These are phyloP conservation scores for Sporothrix mexicana DNA, from an alignment of 2,329 filamentous ascomycete species.

Conservation along the genomic window DNA sequence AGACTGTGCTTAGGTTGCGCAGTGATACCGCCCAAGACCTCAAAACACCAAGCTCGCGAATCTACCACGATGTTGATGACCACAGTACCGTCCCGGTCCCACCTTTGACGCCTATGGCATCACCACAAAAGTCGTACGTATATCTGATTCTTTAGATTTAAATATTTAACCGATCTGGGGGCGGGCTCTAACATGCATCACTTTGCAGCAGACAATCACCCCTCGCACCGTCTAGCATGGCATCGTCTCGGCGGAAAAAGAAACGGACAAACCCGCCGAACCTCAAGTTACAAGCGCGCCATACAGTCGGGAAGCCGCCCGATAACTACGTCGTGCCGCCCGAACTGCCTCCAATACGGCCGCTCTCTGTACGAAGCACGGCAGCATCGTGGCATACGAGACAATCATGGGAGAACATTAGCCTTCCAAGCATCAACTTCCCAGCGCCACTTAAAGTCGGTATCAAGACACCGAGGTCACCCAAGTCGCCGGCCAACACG, in stretches of 20 bases:
- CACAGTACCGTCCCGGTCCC: not conserved
- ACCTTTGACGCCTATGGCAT: conserved; percentile 19
- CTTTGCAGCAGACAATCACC: not conserved
- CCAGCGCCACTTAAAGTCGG: conserved; percentile 27
- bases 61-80: not conserved
- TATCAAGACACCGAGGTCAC: conserved; percentile 18
- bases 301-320: conserved; percentile 9
- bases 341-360: not conserved
- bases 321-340: not conserved
- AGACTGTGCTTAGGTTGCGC: conserved; percentile 8
- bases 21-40: not conserved
- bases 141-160: no score
- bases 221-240: conserved; percentile 12
- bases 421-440: conserved; percentile 10
- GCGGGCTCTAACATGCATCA: not conserved
- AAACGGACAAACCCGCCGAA: not conserved
- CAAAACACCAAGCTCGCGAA: not conserved
- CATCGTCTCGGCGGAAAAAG: not conserved
- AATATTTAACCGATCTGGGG: no score
- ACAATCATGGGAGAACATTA: conserved; percentile 24
- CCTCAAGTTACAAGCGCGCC: not conserved
- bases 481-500: not conserved
- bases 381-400: conserved; percentile 24
- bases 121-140: conserved; percentile 16
- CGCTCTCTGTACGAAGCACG: conserved; percentile 14